Conservation (phyloP, 345 rosid genomes). For the Citrus reticulata region DNA sequence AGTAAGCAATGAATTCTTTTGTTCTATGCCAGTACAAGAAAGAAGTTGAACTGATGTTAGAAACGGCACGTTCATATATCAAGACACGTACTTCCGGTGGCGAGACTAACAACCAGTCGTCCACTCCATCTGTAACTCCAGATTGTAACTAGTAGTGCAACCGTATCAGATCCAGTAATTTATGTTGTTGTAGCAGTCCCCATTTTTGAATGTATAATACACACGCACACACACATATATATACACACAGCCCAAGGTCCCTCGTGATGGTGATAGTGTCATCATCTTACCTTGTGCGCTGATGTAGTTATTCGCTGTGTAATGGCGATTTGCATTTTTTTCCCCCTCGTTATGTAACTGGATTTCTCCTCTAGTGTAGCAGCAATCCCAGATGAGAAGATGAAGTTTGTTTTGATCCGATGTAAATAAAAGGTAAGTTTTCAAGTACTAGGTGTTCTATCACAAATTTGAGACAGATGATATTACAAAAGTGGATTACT, state of each 20-base stretch:
- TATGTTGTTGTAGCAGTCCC: neutral
- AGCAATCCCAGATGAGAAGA: too few relatives aligned
- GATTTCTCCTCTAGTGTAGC: neutral
- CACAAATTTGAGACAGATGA: too few relatives aligned
- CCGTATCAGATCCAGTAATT: neutral
- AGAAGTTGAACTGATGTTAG: conserved; percentile 73
- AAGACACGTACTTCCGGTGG: conserved; percentile 26
- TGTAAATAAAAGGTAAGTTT: too few relatives aligned
- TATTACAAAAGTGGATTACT: too few relatives aligned
- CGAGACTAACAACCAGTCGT: conserved; percentile 4
- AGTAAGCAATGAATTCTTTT: neutral
- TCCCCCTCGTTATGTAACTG: neutral
- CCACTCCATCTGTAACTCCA: conserved; percentile 22
- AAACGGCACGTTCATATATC: conserved; percentile 39
- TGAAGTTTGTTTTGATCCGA: too few relatives aligned
- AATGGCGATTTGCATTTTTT: neutral
- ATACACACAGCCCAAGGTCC: too few relatives aligned
- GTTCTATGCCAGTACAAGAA: conserved; percentile 62
- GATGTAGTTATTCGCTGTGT: neutral
- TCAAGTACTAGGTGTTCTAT: too few relatives aligned
- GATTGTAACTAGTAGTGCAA: conserved; percentile 22
- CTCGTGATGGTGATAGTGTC: too few relatives aligned
- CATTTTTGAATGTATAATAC: neutral
- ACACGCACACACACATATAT: neutral
- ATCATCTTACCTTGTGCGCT: too few relatives aligned